A percentile compares a stretch with the other conserved stretches of the same genome.
phyloP scores from a whole-genome alignment of 2,329 filamentous ascomycete species.

The Colletotrichum simmondsii region DNA sequence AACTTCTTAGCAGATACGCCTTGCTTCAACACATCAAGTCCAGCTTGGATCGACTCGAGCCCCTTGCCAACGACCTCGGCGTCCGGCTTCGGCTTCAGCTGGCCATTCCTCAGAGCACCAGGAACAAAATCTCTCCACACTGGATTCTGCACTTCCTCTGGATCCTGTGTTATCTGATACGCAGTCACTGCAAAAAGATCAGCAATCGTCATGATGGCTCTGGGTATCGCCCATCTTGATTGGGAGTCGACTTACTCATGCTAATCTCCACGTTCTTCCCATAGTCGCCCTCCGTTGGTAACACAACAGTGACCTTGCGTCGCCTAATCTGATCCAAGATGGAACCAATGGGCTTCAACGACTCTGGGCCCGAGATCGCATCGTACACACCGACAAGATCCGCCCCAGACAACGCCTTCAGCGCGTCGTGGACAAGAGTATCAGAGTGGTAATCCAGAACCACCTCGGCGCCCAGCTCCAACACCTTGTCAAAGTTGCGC shows the following conservation, averaged over 20 bases:
- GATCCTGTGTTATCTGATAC: background rate
- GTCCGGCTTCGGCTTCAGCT: background rate
- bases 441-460: conserved; percentile 56
- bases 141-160: background rate
- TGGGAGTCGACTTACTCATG: too few relatives aligned
- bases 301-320: background rate
- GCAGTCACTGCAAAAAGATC: background rate
- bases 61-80: background rate
- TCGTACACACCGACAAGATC: conserved; percentile 1
- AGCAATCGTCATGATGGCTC: too few relatives aligned
- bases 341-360: conserved; percentile 1
- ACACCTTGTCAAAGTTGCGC: conserved; percentile 53
- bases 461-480: conserved; percentile 52
- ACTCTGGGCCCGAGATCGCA: background rate
- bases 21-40: background rate
- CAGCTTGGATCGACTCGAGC: conserved; percentile 2
- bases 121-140: background rate
- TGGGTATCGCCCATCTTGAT: too few relatives aligned
- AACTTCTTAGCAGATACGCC: conserved; percentile 8
- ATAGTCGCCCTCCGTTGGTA: background rate
- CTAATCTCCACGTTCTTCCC: conserved; percentile 2
- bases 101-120: background rate
- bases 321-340: background rate
- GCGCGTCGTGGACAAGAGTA: conserved; percentile 39
- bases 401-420: background rate